These are phyloP conservation scores for Hyphopichia fennica DNA, from an alignment of 1,139 yeast genomes.

Conservation along the genomic window DNA sequence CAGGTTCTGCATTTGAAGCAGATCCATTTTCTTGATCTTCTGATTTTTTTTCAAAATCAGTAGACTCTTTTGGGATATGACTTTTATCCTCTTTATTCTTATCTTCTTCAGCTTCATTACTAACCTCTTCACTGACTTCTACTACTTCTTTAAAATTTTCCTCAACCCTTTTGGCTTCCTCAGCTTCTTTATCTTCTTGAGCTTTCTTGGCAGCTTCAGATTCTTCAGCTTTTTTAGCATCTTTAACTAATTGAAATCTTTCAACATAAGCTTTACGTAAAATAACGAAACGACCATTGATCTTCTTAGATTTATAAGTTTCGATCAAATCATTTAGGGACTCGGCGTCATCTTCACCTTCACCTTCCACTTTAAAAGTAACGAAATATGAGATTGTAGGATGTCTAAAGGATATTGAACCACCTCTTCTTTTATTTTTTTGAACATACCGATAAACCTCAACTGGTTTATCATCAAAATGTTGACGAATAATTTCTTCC, in stretches of 20 bases:
- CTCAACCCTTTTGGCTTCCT: neutral
- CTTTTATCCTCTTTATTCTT: too few relatives aligned
- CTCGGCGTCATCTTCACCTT: slow-evolving; percentile 3
- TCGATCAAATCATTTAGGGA: slow-evolving; percentile 43
- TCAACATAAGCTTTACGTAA: slow-evolving; percentile 36
- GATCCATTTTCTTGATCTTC: too few relatives aligned
- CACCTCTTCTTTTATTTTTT: slow-evolving; percentile 5
- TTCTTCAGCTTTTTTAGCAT: neutral
- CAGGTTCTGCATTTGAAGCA: too few relatives aligned
- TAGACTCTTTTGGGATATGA: too few relatives aligned
- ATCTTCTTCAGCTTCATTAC: neutral
- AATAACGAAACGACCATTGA: slow-evolving; percentile 22
- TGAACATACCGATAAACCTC: slow-evolving; percentile 39
- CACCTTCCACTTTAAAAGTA: slow-evolving; percentile 44
- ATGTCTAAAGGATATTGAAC: slow-evolving; percentile 12
- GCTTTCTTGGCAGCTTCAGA: neutral
- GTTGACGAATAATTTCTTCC: slow-evolving; percentile 42
- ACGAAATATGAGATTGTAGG: slow-evolving; percentile 43
- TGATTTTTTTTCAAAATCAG: too few relatives aligned
- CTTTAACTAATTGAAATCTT: neutral
- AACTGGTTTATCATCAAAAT: slow-evolving; percentile 44
- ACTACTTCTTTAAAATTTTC: neutral
- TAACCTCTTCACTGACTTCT: neutral
- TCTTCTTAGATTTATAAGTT: slow-evolving; percentile 22
- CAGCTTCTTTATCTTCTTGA: neutral